Percentiles rank a stretch among this genome's conserved stretches.
phyloP scores from a whole-genome alignment of 23 red algal genomes.

The Agarophyton chilense region DNA sequence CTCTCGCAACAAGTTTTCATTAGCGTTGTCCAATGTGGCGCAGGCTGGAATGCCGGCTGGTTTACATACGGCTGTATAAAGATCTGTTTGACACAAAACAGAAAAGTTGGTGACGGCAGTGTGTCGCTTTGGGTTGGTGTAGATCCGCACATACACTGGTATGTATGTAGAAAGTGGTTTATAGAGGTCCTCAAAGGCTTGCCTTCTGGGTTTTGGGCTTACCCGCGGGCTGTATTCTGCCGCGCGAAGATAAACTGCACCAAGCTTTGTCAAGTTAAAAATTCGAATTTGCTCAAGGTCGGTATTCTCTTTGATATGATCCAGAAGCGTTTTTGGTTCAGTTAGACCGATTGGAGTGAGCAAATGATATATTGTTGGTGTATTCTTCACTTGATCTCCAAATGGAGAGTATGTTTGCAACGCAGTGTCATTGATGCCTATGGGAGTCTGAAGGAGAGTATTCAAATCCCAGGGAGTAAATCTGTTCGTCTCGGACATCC shows the following conservation, averaged over 20 bases:
- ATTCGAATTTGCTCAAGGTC: not conserved
- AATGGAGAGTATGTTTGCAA: slow-evolving; percentile 1
- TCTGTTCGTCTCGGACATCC: not conserved
- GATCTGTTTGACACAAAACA: not conserved
- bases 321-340: not conserved
- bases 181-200: not conserved
- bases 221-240: not conserved
- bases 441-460: not conserved
- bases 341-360: slow-evolving; percentile 5
- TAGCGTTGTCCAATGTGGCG: not conserved
- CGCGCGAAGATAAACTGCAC: slow-evolving; percentile 18
- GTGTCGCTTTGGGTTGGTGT: slow-evolving; percentile 29
- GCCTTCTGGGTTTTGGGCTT: not conserved
- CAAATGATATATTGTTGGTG: not conserved
- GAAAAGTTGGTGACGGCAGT: not conserved
- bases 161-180: not conserved
- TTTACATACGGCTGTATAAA: slow-evolving; percentile 24
- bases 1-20: slow-evolving; percentile 2
- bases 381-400: not conserved
- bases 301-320: not conserved
- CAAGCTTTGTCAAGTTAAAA: not conserved
- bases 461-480: slow-evolving; percentile 24
- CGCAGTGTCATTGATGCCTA: not conserved
- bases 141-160: slow-evolving; percentile 11
- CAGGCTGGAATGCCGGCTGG: slow-evolving; percentile 3